phyloP scores from a whole-genome alignment of 2,329 filamentous ascomycete genomes.

The Rhexocercosporidium sp. region DNA sequence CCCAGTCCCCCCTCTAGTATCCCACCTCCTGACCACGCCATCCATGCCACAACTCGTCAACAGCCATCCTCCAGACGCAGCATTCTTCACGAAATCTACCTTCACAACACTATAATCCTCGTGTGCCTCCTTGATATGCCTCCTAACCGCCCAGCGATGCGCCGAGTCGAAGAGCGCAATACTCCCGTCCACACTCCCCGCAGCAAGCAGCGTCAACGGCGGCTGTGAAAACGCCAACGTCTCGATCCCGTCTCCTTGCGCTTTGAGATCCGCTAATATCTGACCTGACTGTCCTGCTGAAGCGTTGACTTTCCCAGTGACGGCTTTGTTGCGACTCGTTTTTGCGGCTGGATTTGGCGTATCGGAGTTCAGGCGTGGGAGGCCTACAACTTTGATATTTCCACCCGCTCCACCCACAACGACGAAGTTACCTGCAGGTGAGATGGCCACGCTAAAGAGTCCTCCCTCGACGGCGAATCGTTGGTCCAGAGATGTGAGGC shows the following conservation, averaged over 20 bases:
- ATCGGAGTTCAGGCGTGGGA: constrained; percentile 64
- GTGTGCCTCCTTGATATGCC: constrained; percentile 82
- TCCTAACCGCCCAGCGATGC: constrained; percentile 83
- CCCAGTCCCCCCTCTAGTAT: constrained; percentile 71
- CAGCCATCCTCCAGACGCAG: constrained; percentile 61
- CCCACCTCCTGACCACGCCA: constrained; percentile 89
- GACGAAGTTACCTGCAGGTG: constrained; percentile 78
- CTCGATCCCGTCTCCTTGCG: constrained; percentile 81
- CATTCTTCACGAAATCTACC: constrained; percentile 78
- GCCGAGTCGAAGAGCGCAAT: constrained; percentile 88
- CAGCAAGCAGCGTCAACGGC: constrained; percentile 60
- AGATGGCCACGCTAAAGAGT: constrained; percentile 84
- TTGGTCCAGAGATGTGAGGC: constrained; percentile 80
- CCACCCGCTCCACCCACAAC: constrained; percentile 90
- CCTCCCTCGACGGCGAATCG: constrained; percentile 92
- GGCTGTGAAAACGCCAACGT: constrained; percentile 69
- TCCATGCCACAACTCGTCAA: constrained; percentile 92
- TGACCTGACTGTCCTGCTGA: constrained; percentile 62
- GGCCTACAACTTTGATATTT: constrained; percentile 80
- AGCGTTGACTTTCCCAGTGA: constrained; percentile 44
- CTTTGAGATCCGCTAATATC: constrained; percentile 83
- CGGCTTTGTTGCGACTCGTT: constrained; percentile 41
- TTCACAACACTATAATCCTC: constrained; percentile 91
- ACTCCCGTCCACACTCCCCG: constrained; percentile 73
- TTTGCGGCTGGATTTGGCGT: constrained; percentile 35